Conservation (phyloP, 2,329 filamentous ascomycete species). For the Colletotrichum agaves region DNA sequence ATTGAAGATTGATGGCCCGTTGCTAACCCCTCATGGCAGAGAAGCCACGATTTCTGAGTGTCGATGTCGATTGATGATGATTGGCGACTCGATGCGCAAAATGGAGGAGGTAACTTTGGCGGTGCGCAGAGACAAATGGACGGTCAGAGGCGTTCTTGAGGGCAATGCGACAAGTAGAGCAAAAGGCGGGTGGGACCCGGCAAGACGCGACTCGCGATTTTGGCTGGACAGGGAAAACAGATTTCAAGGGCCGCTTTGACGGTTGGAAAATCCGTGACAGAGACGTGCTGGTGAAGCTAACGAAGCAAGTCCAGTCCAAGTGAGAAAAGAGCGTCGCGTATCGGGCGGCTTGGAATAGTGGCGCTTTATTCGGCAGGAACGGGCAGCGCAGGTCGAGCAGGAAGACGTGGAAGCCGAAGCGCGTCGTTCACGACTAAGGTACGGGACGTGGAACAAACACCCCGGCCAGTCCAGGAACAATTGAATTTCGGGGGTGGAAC, state of each 20-base stretch:
- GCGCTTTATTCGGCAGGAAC: constrained; percentile 4
- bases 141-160: constrained; percentile 17
- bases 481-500: constrained; percentile 19
- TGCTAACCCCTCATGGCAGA: background rate
- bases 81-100: background rate
- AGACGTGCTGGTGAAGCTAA: background rate
- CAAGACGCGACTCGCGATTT: constrained; percentile 34
- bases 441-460: constrained; percentile 2
- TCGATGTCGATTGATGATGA: background rate
- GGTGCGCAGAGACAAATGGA: constrained; percentile 8
- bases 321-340: background rate
- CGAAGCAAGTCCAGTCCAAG: background rate
- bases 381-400: constrained; percentile 3
- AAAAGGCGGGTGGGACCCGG: constrained; percentile 11
- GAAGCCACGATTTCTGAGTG: background rate
- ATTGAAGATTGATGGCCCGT: constrained; percentile 7
- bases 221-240: constrained; percentile 15
- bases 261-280: background rate
- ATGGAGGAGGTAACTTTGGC: background rate
- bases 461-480: constrained; percentile 14
- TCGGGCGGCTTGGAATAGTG: constrained; percentile 2
- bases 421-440: constrained; percentile 23
- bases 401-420: constrained; percentile 20
- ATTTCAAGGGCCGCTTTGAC: constrained; percentile 6
- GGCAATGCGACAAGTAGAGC: constrained; percentile 19